phyloP scores from a whole-genome alignment of 768 basidiomycete genomes.

The Tubosaeta brunneosetosa region DNA sequence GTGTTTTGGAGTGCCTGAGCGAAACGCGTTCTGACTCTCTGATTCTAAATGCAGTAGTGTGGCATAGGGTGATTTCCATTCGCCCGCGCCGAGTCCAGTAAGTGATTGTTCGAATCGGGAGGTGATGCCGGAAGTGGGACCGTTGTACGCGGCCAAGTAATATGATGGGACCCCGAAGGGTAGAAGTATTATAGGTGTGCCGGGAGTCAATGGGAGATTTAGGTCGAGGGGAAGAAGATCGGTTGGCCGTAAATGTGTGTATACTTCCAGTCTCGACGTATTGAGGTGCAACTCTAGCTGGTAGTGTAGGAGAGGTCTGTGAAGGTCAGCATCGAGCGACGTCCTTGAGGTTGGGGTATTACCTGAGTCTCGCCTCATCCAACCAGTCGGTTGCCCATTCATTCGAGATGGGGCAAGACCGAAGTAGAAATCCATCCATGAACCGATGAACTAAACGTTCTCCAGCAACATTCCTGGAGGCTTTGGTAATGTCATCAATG shows the following conservation, averaged over 20 bases:
- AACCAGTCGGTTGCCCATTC: conserved; percentile 71
- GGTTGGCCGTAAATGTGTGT: conserved; percentile 55
- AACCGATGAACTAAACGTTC: conserved; percentile 44
- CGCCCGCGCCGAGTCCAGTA: conserved; percentile 55
- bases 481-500: conserved; percentile 48
- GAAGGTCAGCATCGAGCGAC: conserved; percentile 10
- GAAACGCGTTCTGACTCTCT: conserved; percentile 22
- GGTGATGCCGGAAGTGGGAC: conserved; percentile 56
- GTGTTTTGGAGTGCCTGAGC: conserved; percentile 14
- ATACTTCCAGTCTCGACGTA: conserved; percentile 51
- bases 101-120: conserved; percentile 63
- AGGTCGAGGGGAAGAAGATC: conserved; percentile 48
- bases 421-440: conserved; percentile 61
- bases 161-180: conserved; percentile 72
- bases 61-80: conserved; percentile 35
- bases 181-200: conserved; percentile 65
- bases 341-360: conserved; percentile 6
- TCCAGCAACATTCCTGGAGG: conserved; percentile 30
- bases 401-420: conserved; percentile 37
- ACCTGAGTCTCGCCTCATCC: conserved; percentile 47
- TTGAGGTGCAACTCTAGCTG: conserved; percentile 53
- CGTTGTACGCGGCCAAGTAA: conserved; percentile 64
- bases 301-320: conserved; percentile 59
- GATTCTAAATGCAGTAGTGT: background rate
- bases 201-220: conserved; percentile 44